Evolutionary conservation across 1,284 basidiomycete genomes (phyloP), one percentile per base, ranked within the genome.

Genomic region (Malassezia cuniculi): DNA sequence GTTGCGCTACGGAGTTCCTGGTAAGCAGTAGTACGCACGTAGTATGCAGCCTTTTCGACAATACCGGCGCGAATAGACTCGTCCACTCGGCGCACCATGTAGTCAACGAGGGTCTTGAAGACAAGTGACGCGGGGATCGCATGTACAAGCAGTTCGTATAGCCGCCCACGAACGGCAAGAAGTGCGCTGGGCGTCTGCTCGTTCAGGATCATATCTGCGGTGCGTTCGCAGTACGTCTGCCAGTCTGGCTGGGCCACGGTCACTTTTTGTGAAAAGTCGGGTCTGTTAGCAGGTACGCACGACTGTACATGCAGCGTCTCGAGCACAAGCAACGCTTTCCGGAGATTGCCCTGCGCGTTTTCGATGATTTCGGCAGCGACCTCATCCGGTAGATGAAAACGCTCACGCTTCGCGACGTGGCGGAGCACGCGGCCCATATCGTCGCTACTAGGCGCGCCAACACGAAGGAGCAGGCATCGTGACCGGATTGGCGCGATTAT

Each of bases 401-500:
- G 75, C 57, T 87, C 85, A 51, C 79, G 78, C 62, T 77, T 79
- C 5, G 86, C 83, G 8, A 95, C 85, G 60, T 79, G 74, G 5
- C 37, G 37, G 8, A 97, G 74, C 12, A 90, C 87, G 3, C 68
- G 73, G 34, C 76, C 70, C 78, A 94, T 93, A 82, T 94, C 84
- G 20, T 77, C 75, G 33, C 74, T 68, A 34, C 68, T 78, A 0
- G 90, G 90, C 11, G 90, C 87, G 0, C 87, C 84, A 6, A 99
- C 87, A 31, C 90, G 78, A 55, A 97, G 76, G 25, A 99, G 75
- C 30, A 99, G 73, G 71, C 93, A 97, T 38, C 90, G 78, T 72
- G 82, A 85, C 65, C 85, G 81, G 66, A 99, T 99, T 2, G 90
- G 93, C 1, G 87, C 87, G 61, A 99, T 97, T 48, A 99, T 82